These are phyloP conservation scores for Catharanthus roseus DNA, from an alignment of 257 asterid genomes.

Conservation along the genomic window DNA sequence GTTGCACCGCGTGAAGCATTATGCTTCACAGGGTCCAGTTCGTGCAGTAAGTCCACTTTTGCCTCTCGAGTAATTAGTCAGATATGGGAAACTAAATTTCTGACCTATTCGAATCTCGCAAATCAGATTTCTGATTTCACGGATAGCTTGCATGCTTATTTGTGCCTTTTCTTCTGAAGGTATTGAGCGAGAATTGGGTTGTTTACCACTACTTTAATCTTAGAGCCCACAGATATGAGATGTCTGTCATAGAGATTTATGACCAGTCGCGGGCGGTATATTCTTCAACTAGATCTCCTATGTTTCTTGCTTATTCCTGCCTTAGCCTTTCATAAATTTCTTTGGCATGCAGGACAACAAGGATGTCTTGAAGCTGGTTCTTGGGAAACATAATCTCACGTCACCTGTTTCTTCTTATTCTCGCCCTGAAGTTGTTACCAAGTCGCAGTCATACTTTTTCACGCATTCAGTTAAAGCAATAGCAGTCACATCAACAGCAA, in stretches of 20 bases:
- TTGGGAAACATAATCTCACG: conserved; percentile 86
- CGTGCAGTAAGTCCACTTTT: conserved; percentile 65
- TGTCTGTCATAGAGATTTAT: conserved; percentile 96
- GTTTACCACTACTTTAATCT: conserved; percentile 97
- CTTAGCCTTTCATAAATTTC: conserved; percentile 17
- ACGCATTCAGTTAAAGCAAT: conserved; percentile 71
- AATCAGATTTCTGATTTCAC: background rate
- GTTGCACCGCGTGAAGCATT: conserved; percentile 83
- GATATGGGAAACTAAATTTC: background rate
- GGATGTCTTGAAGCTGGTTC: conserved; percentile 79
- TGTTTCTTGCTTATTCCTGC: conserved; percentile 8
- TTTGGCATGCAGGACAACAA: conserved; percentile 74
- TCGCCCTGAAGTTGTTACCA: conserved; percentile 75
- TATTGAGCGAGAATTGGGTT: conserved; percentile 95
- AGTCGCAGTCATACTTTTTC: conserved; percentile 86
- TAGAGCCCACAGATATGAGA: conserved; percentile 94
- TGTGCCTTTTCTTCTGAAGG: conserved; percentile 36
- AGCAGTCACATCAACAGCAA: conserved; percentile 87
- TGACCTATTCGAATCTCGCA: background rate
- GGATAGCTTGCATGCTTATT: background rate
- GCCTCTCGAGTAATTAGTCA: background rate
- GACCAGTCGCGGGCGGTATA: conserved; percentile 96
- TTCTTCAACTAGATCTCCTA: conserved; percentile 25
- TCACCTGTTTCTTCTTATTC: conserved; percentile 86
- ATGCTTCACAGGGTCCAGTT: conserved; percentile 92